Conservation (phyloP, 805 yeast genomes). For the Candida broadrunensis region DNA sequence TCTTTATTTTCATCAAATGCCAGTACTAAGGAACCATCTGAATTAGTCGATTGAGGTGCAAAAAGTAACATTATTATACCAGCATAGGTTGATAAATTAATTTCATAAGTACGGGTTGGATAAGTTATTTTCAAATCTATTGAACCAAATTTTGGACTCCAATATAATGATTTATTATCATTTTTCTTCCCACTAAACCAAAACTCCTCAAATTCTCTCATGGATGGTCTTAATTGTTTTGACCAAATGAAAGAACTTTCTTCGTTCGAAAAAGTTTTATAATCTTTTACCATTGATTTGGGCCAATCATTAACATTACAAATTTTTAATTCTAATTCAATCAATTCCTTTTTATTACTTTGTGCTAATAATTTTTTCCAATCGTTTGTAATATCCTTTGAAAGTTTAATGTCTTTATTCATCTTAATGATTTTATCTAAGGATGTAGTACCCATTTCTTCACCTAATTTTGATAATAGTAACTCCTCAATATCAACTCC, state of each 20-base stretch:
- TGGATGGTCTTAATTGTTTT: constrained; percentile 31
- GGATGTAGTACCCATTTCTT: constrained; percentile 76
- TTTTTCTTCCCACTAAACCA: constrained; percentile 40
- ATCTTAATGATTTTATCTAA: constrained; percentile 80
- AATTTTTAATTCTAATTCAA: constrained; percentile 39
- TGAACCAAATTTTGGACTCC: constrained; percentile 85
- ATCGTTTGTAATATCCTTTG: constrained; percentile 34
- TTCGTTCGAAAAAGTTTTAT: constrained; percentile 26
- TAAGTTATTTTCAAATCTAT: constrained; percentile 75
- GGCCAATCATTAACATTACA: constrained; percentile 47
- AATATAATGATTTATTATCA: constrained; percentile 44
- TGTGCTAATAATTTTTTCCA: constrained; percentile 26
- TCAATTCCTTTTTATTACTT: constrained; percentile 10
- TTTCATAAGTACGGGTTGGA: constrained; percentile 67
- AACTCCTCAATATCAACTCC: constrained; percentile 65
- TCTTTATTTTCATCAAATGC: constrained; percentile 50
- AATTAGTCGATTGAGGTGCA: constrained; percentile 36
- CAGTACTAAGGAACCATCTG: constrained; percentile 27
- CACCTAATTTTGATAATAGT: constrained; percentile 63
- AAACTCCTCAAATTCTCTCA: constrained; percentile 37
- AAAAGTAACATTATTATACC: constrained; percentile 78
- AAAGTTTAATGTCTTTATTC: constrained; percentile 72
- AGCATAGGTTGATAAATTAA: constrained; percentile 77
- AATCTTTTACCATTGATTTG: constrained; percentile 43
- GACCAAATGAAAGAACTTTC: constrained; percentile 36